These are phyloP conservation scores for Cladosporium velox DNA, from an alignment of 2,329 filamentous ascomycete genomes.

Conservation along the genomic window DNA sequence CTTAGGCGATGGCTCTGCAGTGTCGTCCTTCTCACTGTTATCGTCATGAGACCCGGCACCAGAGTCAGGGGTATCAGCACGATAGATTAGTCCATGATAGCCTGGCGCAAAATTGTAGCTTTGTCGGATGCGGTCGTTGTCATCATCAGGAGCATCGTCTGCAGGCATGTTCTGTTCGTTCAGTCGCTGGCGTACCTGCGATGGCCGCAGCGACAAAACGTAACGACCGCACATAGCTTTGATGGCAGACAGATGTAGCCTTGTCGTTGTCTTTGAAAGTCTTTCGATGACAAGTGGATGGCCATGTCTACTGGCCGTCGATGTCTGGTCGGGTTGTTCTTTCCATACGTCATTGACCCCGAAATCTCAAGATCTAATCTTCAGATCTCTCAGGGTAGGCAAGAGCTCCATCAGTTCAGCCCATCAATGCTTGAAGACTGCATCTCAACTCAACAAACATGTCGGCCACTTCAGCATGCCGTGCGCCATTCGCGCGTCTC, in stretches of 20 bases:
- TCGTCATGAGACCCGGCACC: background rate
- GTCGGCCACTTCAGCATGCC: slow-evolving; percentile 9
- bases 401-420: background rate
- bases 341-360: background rate
- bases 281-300: no score
- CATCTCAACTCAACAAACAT: slow-evolving; percentile 4
- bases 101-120: slow-evolving; percentile 94
- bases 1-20: slow-evolving; percentile 31
- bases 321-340: background rate
- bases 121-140: slow-evolving; percentile 71
- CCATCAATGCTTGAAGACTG: background rate
- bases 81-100: slow-evolving; percentile 81
- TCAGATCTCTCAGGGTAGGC: background rate
- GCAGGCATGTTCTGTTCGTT: slow-evolving; percentile 73
- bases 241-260: background rate
- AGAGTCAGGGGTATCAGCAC: slow-evolving; percentile 66
- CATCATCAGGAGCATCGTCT: slow-evolving; percentile 68
- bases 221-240: slow-evolving; percentile 67
- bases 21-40: slow-evolving; percentile 29
- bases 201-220: slow-evolving; percentile 61
- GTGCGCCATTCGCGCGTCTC: slow-evolving; percentile 8
- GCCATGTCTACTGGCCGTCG: background rate
- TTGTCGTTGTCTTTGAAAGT: background rate
- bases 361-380: background rate
- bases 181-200: slow-evolving; percentile 72